Conservation (phyloP, 1,284 basidiomycete genomes). For the Cutaneotrichosporon dermatis region DNA sequence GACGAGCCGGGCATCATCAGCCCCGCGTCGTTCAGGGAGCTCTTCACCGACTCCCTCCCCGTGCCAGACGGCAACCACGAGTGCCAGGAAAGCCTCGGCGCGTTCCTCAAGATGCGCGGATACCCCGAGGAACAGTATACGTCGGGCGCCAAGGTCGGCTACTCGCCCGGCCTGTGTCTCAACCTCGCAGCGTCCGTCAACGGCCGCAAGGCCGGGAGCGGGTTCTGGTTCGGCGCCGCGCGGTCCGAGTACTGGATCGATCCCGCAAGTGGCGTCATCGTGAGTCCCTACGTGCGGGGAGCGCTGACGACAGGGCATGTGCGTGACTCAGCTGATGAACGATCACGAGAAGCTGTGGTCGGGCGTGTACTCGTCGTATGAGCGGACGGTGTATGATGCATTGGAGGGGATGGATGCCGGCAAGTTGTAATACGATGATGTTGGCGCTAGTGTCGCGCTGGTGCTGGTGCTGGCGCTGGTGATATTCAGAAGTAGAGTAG, state of each 20-base stretch:
- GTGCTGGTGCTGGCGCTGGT: no score
- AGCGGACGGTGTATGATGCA: slow-evolving; percentile 31
- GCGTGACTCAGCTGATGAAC: slow-evolving; percentile 25
- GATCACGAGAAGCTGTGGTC: slow-evolving; percentile 23
- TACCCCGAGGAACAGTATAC: slow-evolving; percentile 16
- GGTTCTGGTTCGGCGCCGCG: slow-evolving; percentile 23
- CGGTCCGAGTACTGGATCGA: slow-evolving; percentile 29
- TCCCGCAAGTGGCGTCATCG: slow-evolving; percentile 21
- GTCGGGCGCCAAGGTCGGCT: slow-evolving; percentile 6
- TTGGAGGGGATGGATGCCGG: slow-evolving; percentile 13
- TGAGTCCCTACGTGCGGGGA: slow-evolving; percentile 5
- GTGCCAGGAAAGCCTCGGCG: slow-evolving; percentile 8
- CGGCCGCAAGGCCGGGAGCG: slow-evolving; percentile 15
- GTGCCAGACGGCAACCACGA: slow-evolving; percentile 8
- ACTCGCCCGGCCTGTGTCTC: slow-evolving; percentile 12
- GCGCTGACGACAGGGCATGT: slow-evolving; percentile 9
- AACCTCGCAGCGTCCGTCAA: slow-evolving; percentile 8
- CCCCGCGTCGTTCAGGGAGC: slow-evolving; percentile 19
- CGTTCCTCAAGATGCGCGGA: slow-evolving; percentile 8
- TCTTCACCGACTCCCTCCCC: slow-evolving; percentile 27
- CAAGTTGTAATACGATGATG: not conserved
- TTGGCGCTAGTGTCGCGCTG: no score
- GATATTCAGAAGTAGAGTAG: no score
- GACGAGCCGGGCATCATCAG: slow-evolving; percentile 18
- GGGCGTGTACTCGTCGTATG: slow-evolving; percentile 30